Conservation (phyloP, 768 basidiomycete genomes). For the Tricholoma flavovirens region DNA sequence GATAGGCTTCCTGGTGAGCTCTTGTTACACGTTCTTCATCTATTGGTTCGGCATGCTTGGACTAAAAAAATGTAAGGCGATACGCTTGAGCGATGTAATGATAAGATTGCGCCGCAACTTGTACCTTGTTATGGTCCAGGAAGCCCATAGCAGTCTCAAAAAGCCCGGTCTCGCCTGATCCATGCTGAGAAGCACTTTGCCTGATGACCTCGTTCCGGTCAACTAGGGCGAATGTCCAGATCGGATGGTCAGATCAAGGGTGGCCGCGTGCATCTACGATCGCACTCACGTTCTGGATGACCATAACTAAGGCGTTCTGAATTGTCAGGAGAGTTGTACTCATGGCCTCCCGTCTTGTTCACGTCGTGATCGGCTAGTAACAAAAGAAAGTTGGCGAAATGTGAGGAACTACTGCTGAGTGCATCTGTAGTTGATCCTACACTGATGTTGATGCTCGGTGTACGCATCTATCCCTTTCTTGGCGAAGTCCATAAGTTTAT, state of each 20-base stretch:
- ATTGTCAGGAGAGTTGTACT: constrained; percentile 56
- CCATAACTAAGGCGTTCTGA: constrained; percentile 21
- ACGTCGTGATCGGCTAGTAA: constrained; percentile 29
- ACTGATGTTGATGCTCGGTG: constrained; percentile 34
- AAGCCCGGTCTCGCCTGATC: constrained; percentile 50
- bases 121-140: constrained; percentile 50
- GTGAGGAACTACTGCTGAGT: constrained; percentile 13
- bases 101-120: constrained; percentile 2
- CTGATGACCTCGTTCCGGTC: constrained; percentile 54
- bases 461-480: constrained; percentile 59
- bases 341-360: constrained; percentile 56
- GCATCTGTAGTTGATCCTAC: constrained; percentile 22
- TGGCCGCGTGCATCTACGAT: neutral
- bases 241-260: neutral
- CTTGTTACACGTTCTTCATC: constrained; percentile 59
- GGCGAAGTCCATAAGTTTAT: constrained; percentile 63
- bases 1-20: constrained; percentile 61
- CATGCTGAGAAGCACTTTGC: constrained; percentile 46
- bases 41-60: constrained; percentile 50
- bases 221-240: constrained; percentile 33
- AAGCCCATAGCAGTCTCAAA: constrained; percentile 52
- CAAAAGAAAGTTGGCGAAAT: neutral
- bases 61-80: constrained; percentile 23
- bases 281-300: constrained; percentile 26
- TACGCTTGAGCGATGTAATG: neutral